phyloP scores from a whole-genome alignment of 1,284 basidiomycete species.

The Ceratorhiza oryzae-sativae region DNA sequence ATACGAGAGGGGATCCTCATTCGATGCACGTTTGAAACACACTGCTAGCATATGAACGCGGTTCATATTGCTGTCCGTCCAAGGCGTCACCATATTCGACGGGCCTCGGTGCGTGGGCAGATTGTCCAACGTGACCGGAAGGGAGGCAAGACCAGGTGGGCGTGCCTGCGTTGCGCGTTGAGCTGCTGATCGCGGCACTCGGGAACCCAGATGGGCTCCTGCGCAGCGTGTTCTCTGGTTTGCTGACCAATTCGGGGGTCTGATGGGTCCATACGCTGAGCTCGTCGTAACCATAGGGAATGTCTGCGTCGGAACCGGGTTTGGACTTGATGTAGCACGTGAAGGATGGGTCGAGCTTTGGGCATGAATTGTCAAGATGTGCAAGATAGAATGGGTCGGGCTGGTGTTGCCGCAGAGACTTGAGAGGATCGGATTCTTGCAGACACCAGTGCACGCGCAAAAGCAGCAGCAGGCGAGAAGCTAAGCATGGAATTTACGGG shows the following conservation, averaged over 20 bases:
- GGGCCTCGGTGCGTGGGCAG: neutral
- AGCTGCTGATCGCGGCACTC: neutral
- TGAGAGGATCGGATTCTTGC: neutral
- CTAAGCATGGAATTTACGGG: neutral
- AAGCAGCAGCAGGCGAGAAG: too few species aligned
- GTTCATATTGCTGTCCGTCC: conserved; percentile 11
- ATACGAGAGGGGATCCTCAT: conserved; percentile 7
- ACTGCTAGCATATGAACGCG: neutral
- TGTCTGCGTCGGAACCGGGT: neutral
- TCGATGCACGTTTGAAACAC: neutral
- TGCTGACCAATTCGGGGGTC: conserved; percentile 7
- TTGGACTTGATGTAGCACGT: neutral
- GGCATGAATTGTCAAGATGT: neutral
- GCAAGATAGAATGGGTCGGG: neutral
- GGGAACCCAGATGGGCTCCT: neutral
- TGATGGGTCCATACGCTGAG: conserved; percentile 1
- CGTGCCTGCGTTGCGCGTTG: neutral
- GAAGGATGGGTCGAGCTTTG: neutral
- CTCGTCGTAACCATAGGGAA: neutral
- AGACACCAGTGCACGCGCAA: neutral
- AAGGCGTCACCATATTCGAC: conserved; percentile 2
- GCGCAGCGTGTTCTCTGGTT: neutral
- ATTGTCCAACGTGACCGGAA: conserved; percentile 12
- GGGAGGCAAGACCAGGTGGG: neutral
- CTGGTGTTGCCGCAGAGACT: neutral